These are phyloP conservation scores for Kwoniella europaea DNA, from an alignment of 768 basidiomycete genomes.

Conservation along the genomic window DNA sequence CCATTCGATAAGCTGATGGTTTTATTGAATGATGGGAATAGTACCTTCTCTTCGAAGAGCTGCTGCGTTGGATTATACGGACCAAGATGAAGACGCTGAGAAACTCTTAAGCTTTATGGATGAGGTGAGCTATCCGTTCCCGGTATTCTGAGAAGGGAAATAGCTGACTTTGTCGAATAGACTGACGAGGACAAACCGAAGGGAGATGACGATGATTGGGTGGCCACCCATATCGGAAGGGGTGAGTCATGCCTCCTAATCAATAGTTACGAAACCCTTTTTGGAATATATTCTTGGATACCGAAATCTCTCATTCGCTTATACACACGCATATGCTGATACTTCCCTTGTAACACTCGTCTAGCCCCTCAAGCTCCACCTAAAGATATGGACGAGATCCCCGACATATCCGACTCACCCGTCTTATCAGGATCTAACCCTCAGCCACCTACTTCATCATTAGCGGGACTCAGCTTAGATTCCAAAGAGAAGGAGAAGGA, in stretches of 20 bases:
- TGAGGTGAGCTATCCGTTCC: conserved; percentile 57
- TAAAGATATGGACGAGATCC: conserved; percentile 50
- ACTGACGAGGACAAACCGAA: conserved; percentile 58
- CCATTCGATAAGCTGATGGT: conserved; percentile 1
- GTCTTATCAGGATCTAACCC: conserved; percentile 4
- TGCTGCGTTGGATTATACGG: conserved; percentile 88
- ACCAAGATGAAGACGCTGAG: conserved; percentile 95
- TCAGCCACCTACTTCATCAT: conserved; percentile 20
- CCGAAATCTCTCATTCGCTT: neutral
- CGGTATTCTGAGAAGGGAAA: neutral
- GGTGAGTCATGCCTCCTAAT: conserved; percentile 35
- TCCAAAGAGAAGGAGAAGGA: conserved; percentile 10
- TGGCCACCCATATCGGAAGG: conserved; percentile 92
- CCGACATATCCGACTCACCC: conserved; percentile 51
- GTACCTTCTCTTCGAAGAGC: conserved; percentile 97
- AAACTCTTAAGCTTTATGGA: conserved; percentile 76
- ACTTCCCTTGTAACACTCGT: neutral
- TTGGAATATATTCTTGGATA: too few species aligned
- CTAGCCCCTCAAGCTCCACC: conserved; percentile 32
- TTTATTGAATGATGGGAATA: conserved; percentile 23
- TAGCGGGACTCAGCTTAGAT: conserved; percentile 35
- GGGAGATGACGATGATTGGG: conserved; percentile 80
- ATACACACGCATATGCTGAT: conserved; percentile 28
- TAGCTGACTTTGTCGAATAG: conserved; percentile 21
- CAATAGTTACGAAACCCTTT: too few species aligned